A percentile compares a stretch with the other conserved stretches of the same genome.
Evolutionary conservation across 441 rosid species (phyloP).

Genomic region (Syzygium syzygioides): DNA sequence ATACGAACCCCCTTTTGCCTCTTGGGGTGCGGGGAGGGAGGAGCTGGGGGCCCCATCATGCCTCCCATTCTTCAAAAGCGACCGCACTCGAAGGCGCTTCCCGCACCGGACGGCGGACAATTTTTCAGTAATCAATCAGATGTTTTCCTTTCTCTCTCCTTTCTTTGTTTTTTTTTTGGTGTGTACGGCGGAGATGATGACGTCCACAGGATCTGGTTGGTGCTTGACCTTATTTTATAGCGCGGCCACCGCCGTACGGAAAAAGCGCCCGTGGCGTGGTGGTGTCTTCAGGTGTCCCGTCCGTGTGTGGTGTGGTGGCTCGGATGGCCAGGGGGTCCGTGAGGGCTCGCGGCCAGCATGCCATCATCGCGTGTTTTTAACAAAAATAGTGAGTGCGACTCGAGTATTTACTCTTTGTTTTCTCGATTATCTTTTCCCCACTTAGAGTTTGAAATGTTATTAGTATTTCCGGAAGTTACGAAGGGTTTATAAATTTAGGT

Average conservation of each 20-base stretch:
- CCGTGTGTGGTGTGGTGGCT: neutral
- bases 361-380: neutral
- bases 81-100: neutral
- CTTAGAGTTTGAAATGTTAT: too few relatives aligned
- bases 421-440: too few relatives aligned
- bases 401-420: neutral
- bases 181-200: neutral
- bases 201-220: neutral
- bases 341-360: neutral
- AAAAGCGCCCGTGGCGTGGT: neutral
- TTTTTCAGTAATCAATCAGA: neutral
- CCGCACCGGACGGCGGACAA: neutral
- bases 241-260: neutral
- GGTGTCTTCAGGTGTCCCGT: neutral
- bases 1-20: neutral
- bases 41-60: neutral
- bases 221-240: neutral
- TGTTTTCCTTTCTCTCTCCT: fast-evolving
- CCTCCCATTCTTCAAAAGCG: neutral
- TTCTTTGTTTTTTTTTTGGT: neutral
- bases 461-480: too few relatives aligned
- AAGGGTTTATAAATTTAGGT: too few relatives aligned
- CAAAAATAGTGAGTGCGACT: too few relatives aligned
- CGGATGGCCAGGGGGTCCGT: neutral
- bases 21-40: neutral